These are phyloP conservation scores for Actinidia arguta DNA, from an alignment of 179 eudicot genomes.

Conservation along the genomic window DNA sequence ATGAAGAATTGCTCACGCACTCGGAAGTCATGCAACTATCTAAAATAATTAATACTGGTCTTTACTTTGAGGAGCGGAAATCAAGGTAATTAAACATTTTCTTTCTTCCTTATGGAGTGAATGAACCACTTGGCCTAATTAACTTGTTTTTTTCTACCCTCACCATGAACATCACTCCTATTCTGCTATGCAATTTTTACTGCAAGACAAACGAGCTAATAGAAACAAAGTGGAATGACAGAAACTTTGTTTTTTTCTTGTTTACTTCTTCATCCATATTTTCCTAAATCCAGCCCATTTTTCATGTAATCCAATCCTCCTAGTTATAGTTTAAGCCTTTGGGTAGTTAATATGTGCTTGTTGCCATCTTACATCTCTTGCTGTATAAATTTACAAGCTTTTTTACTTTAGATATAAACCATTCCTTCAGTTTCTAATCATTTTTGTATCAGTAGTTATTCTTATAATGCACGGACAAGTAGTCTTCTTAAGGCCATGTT, in stretches of 20 bases:
- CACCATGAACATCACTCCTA: neutral
- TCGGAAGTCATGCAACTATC: conserved; percentile 81
- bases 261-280: neutral
- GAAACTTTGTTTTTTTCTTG: neutral
- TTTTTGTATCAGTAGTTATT: neutral
- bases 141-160: neutral
- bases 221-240: neutral
- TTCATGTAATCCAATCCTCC: neutral
- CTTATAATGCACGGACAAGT: neutral
- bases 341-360: neutral
- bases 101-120: neutral
- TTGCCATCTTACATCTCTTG: neutral
- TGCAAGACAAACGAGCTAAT: neutral
- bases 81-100: conserved; percentile 53
- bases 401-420: neutral
- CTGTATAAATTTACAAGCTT: neutral
- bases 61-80: conserved; percentile 69
- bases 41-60: conserved; percentile 68
- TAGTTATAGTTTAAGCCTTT: neutral
- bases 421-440: neutral
- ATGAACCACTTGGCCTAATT: neutral
- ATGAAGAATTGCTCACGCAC: conserved; percentile 72
- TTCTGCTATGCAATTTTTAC: neutral
- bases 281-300: neutral
- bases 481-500: conserved; percentile 8